These are phyloP conservation scores for Sphaerosporella brunnea DNA, from an alignment of 495 filamentous ascomycete genomes.

Conservation along the genomic window DNA sequence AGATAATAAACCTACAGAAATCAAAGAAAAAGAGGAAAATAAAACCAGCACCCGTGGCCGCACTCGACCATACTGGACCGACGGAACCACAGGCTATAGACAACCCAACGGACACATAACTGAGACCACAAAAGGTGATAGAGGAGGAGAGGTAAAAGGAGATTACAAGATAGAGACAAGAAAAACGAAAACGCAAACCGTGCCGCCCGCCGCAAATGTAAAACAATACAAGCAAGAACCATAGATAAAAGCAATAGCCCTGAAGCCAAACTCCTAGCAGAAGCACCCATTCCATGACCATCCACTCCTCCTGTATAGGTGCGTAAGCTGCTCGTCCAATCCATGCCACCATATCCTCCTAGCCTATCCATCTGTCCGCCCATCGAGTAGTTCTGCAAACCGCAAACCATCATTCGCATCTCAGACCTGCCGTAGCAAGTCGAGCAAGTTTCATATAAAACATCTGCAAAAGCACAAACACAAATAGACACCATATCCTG, in stretches of 20 bases:
- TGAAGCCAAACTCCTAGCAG: background rate
- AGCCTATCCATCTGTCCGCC: background rate
- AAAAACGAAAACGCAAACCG: background rate
- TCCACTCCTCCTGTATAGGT: too few relatives aligned
- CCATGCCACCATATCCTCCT: too few relatives aligned
- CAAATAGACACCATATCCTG: background rate
- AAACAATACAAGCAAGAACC: background rate
- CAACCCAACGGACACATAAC: background rate
- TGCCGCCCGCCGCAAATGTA: background rate
- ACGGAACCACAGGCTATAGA: background rate
- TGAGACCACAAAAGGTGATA: background rate
- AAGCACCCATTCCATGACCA: too few relatives aligned
- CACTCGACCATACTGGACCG: conserved; percentile 5
- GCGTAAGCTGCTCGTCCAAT: too few relatives aligned
- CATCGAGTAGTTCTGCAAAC: background rate
- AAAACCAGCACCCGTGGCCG: conserved; percentile 20
- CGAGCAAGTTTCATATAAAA: background rate
- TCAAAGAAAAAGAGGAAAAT: conserved; percentile 22
- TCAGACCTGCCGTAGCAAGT: background rate
- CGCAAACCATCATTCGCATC: background rate
- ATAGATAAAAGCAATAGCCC: too few relatives aligned
- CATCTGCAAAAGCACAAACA: background rate
- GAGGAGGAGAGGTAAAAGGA: background rate
- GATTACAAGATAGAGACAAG: background rate
- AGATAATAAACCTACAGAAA: conserved; percentile 12